Evolutionary conservation across 176 grass and related monocot genomes (phyloP).

Genomic region (Zizania latifolia): DNA sequence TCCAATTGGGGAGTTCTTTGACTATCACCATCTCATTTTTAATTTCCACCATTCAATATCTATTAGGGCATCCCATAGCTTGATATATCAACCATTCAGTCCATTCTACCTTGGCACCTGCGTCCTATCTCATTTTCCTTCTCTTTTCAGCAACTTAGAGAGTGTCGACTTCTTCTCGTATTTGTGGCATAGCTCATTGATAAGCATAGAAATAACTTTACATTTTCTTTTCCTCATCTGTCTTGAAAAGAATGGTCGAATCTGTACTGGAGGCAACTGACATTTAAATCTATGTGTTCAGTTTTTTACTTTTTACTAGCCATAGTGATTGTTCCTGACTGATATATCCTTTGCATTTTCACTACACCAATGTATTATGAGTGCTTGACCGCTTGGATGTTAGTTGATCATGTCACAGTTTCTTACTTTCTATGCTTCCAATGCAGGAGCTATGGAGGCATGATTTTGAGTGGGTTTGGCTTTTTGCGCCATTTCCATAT

Average conservation of each 20-base stretch:
- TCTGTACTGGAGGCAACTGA: background rate
- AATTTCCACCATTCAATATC: no score
- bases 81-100: background rate
- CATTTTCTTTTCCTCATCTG: background rate
- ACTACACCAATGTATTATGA: background rate
- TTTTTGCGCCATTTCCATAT: slow-evolving; percentile 65
- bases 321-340: background rate
- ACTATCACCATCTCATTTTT: no score
- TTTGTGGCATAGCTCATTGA: slow-evolving; percentile 3
- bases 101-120: background rate
- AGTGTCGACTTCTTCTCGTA: background rate
- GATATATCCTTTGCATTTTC: background rate
- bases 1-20: background rate
- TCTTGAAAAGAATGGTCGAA: background rate
- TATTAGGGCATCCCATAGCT: no score
- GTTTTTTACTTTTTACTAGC: slow-evolving; percentile 2
- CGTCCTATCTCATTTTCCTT: background rate
- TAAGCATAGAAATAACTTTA: background rate
- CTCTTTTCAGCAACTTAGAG: background rate
- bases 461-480: slow-evolving; percentile 35
- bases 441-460: slow-evolving; percentile 37
- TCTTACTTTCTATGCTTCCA: background rate
- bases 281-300: slow-evolving; percentile 1
- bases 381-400: background rate
- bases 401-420: background rate